A percentile compares a stretch with the other conserved stretches of the same genome.
These are phyloP conservation scores for Hypoxylon subgilvum DNA, from an alignment of 495 filamentous ascomycete species.

Conservation along the genomic window DNA sequence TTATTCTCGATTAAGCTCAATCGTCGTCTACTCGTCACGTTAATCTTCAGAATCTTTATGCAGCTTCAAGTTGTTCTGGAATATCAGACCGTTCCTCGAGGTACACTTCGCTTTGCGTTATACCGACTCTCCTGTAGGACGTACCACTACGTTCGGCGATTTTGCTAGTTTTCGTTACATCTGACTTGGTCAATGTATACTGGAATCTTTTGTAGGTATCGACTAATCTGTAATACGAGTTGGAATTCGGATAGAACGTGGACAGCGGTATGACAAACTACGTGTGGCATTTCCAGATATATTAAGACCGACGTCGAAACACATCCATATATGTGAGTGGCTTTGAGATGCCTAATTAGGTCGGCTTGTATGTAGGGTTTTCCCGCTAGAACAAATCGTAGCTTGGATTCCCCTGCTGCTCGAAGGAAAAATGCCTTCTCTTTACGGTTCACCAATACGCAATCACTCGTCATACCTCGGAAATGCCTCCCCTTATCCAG, in stretches of 20 bases:
- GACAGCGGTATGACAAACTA: not conserved
- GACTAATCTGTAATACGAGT: too few relatives aligned
- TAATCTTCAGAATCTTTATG: too few relatives aligned
- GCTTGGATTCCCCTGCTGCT: slow-evolving; percentile 15
- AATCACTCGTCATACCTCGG: slow-evolving; percentile 20
- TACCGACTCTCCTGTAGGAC: not conserved
- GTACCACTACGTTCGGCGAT: not conserved
- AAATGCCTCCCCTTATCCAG: too few relatives aligned
- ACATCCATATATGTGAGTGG: not conserved
- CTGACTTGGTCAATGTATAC: not conserved
- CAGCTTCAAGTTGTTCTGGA: too few relatives aligned
- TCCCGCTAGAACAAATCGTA: not conserved
- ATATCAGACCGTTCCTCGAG: too few relatives aligned
- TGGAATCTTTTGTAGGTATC: too few relatives aligned
- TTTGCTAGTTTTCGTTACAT: not conserved
- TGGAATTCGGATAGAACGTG: too few relatives aligned
- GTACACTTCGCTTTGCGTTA: not conserved
- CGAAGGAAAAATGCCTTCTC: slow-evolving; percentile 1
- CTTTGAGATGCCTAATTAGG: not conserved
- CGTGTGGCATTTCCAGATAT: not conserved
- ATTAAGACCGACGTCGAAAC: not conserved
- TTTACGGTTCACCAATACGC: slow-evolving; percentile 7
- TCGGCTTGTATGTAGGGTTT: slow-evolving; percentile 7
- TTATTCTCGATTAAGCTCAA: too few relatives aligned
- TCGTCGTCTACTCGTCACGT: too few relatives aligned